Base-by-base conservation (phyloP, 345 rosid genomes). In the Reutealis trisperma region DNA sequence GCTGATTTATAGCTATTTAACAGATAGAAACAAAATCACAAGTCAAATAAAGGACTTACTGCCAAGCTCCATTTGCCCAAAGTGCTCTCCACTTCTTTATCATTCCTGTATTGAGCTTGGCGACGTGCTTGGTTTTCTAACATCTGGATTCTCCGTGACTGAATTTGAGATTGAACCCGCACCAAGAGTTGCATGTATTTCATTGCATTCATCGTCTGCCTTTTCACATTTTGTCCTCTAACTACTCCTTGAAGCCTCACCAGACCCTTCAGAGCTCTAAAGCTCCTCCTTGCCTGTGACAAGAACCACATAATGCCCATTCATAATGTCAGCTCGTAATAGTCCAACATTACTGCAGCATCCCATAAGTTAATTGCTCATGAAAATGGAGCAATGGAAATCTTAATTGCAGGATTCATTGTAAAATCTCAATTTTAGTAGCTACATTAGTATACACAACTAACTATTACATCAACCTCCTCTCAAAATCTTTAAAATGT, bases 241-340 rank as follows among this genome's bases (percentile, higher is more conserved):
- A 96, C 86, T 42, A 94, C 98, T 84, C 97, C 98, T 86, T 94
- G 99, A 75, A 96, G 99, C 85, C 99, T 92, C 75, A 91, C 93
- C 71, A 96, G 90, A 63, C 99, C 98, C 86, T 87, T 96, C 72
- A 92, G 82, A 70, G 99, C 97, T 84, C 92, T 87, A 25, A 92
- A 96, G 86, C 97, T 94, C 84, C 89, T 91, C 75, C 99, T 87
- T 75, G 94, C 97, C 99, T 96, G 80, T n/a, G 47, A 79, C 19
- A 77, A 73, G 71, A 61, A 71, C 63, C 75, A 49, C 13, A 61
- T 44, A 34, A n/a, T n/a, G n/a, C n/a, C n/a, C n/a, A n/a, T n/a
- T n/a, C 13, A 61, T 44, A 34, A 8, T 77, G 61, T 27, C 57
- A 74, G 49, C 67, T 73, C 22, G 57, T 19, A 44, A 9, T 63